Percentiles rank a stretch among this genome's conserved stretches.
These are phyloP conservation scores for Pseudonectria foliicola DNA, from an alignment of 2,329 filamentous ascomycete species.

Conservation along the genomic window DNA sequence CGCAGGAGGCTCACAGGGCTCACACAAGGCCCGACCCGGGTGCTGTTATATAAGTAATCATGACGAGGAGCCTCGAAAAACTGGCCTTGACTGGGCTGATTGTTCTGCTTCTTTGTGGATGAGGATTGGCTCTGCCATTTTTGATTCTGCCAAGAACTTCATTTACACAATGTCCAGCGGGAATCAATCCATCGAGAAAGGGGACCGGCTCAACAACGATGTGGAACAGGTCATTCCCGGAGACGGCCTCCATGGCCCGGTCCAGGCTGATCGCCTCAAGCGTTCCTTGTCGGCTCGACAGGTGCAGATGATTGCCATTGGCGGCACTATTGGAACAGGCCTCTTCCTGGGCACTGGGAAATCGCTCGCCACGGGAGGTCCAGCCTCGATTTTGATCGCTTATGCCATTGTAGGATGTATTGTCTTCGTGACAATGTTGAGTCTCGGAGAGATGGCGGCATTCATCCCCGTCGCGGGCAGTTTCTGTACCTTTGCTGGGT, in stretches of 20 bases:
- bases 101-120: no score
- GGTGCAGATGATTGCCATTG: conserved; percentile 61
- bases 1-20: no score
- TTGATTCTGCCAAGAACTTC: no score
- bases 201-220: conserved; percentile 10
- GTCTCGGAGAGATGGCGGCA: conserved; percentile 54
- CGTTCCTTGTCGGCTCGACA: conserved; percentile 54
- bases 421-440: conserved; percentile 52
- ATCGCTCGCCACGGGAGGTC: conserved; percentile 51
- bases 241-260: conserved; percentile 8
- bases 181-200: conserved; percentile 7
- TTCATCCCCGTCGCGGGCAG: conserved; percentile 45
- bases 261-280: conserved; percentile 38
- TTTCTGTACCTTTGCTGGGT: conserved; percentile 43
- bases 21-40: no score
- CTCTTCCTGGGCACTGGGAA: conserved; percentile 57
- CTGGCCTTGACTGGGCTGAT: no score
- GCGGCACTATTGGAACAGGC: conserved; percentile 53
- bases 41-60: no score
- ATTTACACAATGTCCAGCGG: no score
- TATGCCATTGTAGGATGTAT: conserved; percentile 51
- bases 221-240: conserved; percentile 10
- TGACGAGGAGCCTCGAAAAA: no score
- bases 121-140: no score
- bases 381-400: conserved; percentile 50